Conservation (phyloP, 202 grass and related monocot genomes). For the Musa balbisiana region DNA sequence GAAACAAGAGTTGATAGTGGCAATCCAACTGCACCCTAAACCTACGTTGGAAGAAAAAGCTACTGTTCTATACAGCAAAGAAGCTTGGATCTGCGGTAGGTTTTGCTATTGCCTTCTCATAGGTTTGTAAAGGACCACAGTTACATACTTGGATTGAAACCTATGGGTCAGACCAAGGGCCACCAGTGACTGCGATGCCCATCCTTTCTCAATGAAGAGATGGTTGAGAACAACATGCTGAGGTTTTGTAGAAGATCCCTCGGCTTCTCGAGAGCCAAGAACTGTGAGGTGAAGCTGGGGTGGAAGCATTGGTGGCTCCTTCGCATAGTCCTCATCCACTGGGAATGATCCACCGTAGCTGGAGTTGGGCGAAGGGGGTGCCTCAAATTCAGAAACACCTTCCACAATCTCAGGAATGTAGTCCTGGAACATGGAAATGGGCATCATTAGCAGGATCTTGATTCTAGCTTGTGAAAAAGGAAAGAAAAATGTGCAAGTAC, state of each 20-base stretch:
- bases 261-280: neutral
- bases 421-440: neutral
- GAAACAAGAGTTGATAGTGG: neutral
- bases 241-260: conserved; percentile 11
- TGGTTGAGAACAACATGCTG: conserved; percentile 17
- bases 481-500: too few relatives aligned
- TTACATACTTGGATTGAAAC: conserved; percentile 25
- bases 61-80: neutral
- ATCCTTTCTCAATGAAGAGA: conserved; percentile 22
- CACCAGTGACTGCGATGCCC: conserved; percentile 10
- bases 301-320: conserved; percentile 14
- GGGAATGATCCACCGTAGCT: conserved; percentile 9
- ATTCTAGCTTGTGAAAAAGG: neutral
- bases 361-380: conserved; percentile 16
- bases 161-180: conserved; percentile 21
- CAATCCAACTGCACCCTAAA: neutral
- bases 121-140: conserved; percentile 21
- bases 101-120: conserved; percentile 7
- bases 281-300: conserved; percentile 19
- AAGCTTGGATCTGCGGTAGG: neutral
- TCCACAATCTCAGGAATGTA: conserved; percentile 9
- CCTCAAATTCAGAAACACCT: conserved; percentile 14
- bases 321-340: conserved; percentile 15
- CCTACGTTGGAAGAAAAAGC: neutral
- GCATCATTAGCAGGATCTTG: neutral